Evolutionary conservation across 192 early-diverging fungal species (phyloP), one percentile per base, ranked within the genome.

Genomic region (Coemansia sp.): DNA sequence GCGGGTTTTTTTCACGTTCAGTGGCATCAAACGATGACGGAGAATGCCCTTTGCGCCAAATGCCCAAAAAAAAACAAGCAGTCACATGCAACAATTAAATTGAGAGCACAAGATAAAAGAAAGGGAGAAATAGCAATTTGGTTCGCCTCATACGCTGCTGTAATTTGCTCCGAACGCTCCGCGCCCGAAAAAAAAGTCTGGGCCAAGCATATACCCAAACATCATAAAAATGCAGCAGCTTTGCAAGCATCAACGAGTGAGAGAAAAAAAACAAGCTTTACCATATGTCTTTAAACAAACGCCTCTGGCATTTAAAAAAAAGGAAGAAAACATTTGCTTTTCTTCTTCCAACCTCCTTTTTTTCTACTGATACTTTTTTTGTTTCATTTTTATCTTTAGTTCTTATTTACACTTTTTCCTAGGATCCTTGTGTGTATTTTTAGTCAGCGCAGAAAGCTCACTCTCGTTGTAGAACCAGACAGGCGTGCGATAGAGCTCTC

Each of bases 331-430:
- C n/a, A 4, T 38, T 38, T 38, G 5, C 10, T 38, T 38, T 38
- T 38, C 36, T 38, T 38, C 10, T 38, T 38, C 36, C 36, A 38
- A 4, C 3, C 54, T 56, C 18, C n/a, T 66, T 66, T 40, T 31
- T 62, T 42, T 55, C 63, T 60, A 45, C 20, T 58, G 22, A 66
- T 57, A 22, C 34, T 22, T 49, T 57, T 60, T 20, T 31, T 40
- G 25, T 11, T 22, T 28, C 16, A 10, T 20, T 49, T 29, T 55
- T 36, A 52, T 32, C 12, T 30, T 31, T 36, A 48, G n/a, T n/a
- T n/a, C n/a, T n/a, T n/a, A n/a, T n/a, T 32, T 52, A 17, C 42
- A 36, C 5, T 48, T 45, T 30, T 34, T 31, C 48, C 30, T 38
- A 33, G n/a, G 22, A 2, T 12, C 56, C 3, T 4, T 55, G 2